Percentiles rank a stretch among this genome's conserved stretches.
Evolutionary conservation across 495 filamentous ascomycete genomes (phyloP).

Genomic region (Penicillium egyptiacum): DNA sequence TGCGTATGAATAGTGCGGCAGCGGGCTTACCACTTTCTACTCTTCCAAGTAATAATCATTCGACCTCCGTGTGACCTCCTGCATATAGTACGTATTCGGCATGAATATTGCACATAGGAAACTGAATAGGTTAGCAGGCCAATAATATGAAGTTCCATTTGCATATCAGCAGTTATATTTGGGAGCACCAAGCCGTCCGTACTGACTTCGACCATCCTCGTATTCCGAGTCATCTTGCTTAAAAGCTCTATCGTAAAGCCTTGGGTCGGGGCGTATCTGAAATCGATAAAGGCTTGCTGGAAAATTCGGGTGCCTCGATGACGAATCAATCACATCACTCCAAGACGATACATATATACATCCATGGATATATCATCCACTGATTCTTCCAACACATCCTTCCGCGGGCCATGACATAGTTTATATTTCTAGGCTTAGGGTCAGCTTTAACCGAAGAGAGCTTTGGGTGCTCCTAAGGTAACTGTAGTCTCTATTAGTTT

Average conservation of each 20-base stretch:
- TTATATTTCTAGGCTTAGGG: neutral
- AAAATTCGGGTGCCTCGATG: neutral
- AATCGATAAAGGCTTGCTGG: neutral
- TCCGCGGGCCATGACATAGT: no score
- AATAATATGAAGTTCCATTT: neutral
- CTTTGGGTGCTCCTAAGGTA: neutral
- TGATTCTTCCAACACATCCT: no score
- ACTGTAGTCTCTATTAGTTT: neutral
- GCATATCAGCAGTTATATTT: neutral
- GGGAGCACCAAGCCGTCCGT: neutral
- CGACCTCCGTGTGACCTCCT: neutral
- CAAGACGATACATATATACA: no score
- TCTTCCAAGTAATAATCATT: neutral
- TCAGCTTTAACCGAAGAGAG: neutral
- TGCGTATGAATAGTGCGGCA: slow-evolving; percentile 10
- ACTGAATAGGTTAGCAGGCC: neutral
- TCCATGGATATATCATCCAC: neutral
- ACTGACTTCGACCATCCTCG: neutral
- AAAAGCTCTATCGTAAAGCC: neutral
- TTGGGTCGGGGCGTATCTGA: neutral
- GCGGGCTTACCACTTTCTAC: neutral
- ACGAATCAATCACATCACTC: neutral
- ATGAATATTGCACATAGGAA: neutral
- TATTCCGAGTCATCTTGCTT: neutral
- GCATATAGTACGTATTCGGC: neutral